phyloP scores from a whole-genome alignment of 306 rosid species.

The Sophora flavescens region DNA sequence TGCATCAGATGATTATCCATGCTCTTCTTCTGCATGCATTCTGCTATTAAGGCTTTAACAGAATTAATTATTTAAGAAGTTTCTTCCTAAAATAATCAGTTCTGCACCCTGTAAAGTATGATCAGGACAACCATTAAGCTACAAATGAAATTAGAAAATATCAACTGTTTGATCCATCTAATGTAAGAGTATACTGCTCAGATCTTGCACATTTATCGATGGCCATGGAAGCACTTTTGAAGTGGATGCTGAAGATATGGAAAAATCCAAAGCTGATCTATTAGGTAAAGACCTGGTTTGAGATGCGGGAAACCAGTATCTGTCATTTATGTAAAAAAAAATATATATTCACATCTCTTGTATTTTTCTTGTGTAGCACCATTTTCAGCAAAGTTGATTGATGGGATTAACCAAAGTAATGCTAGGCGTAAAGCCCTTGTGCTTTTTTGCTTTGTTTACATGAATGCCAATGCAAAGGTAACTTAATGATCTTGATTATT shows the following conservation, averaged over 20 bases:
- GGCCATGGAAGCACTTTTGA: conserved; percentile 66
- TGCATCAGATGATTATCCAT: conserved; percentile 24
- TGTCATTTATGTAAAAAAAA: conserved; percentile 32
- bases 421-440: conserved; percentile 85
- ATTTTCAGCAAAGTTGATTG: conserved; percentile 74
- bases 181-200: conserved; percentile 46
- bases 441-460: conserved; percentile 74
- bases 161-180: conserved; percentile 40
- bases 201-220: conserved; percentile 76
- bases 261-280: conserved; percentile 66
- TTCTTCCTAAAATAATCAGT: conserved; percentile 9
- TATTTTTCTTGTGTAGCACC: conserved; percentile 63
- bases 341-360: conserved; percentile 31
- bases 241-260: conserved; percentile 70
- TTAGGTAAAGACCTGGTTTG: conserved; percentile 60
- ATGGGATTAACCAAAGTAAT: conserved; percentile 81
- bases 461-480: conserved; percentile 74
- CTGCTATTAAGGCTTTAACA: neutral
- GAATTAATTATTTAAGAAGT: conserved; percentile 12
- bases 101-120: conserved; percentile 14
- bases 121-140: conserved; percentile 5
- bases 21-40: conserved; percentile 30
- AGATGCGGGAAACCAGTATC: conserved; percentile 32
- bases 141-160: conserved; percentile 25
- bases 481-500: conserved; percentile 34